These are phyloP conservation scores for Rosellinia necatrix DNA, from an alignment of 2,329 filamentous ascomycete genomes.

Conservation along the genomic window DNA sequence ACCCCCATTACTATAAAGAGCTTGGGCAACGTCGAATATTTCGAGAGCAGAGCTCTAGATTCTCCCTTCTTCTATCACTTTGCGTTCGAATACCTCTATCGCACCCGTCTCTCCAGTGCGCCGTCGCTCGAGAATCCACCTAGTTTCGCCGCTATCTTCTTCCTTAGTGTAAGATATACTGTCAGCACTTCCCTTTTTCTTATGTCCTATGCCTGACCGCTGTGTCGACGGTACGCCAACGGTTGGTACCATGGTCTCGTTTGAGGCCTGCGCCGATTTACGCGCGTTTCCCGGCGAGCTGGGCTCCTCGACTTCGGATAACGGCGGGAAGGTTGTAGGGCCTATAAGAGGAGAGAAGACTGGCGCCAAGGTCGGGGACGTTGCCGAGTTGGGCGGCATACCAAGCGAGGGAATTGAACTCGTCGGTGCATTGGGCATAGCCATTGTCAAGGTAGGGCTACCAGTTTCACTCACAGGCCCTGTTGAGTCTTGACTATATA, in stretches of 20 bases:
- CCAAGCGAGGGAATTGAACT: slow-evolving; percentile 33
- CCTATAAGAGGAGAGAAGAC: slow-evolving; percentile 34
- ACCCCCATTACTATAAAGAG: neutral
- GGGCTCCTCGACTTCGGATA: slow-evolving; percentile 47
- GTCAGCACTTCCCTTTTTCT: slow-evolving; percentile 59
- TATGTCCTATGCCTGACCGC: slow-evolving; percentile 44
- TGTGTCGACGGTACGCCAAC: slow-evolving; percentile 32
- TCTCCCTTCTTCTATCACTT: slow-evolving; percentile 63
- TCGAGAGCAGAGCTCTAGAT: slow-evolving; percentile 38
- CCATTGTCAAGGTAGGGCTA: slow-evolving; percentile 57
- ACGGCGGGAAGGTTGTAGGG: slow-evolving; percentile 43
- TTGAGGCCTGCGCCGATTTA: slow-evolving; percentile 17
- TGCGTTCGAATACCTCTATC: slow-evolving; percentile 66
- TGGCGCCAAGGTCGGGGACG: slow-evolving; percentile 30
- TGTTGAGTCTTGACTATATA: slow-evolving; percentile 52
- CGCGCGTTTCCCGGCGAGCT: slow-evolving; percentile 12
- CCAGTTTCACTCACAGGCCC: slow-evolving; percentile 52
- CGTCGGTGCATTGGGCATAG: slow-evolving; percentile 38
- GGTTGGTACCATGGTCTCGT: slow-evolving; percentile 32
- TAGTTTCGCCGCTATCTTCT: slow-evolving; percentile 60
- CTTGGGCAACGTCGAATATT: neutral
- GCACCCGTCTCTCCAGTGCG: slow-evolving; percentile 68
- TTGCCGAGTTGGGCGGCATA: slow-evolving; percentile 32
- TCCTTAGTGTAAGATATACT: slow-evolving; percentile 72
- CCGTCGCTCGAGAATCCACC: slow-evolving; percentile 73